Percentiles rank a stretch among this genome's conserved stretches.
phyloP scores from a whole-genome alignment of 176 grass and related monocot species.

The Eremochloa ophiuroides region DNA sequence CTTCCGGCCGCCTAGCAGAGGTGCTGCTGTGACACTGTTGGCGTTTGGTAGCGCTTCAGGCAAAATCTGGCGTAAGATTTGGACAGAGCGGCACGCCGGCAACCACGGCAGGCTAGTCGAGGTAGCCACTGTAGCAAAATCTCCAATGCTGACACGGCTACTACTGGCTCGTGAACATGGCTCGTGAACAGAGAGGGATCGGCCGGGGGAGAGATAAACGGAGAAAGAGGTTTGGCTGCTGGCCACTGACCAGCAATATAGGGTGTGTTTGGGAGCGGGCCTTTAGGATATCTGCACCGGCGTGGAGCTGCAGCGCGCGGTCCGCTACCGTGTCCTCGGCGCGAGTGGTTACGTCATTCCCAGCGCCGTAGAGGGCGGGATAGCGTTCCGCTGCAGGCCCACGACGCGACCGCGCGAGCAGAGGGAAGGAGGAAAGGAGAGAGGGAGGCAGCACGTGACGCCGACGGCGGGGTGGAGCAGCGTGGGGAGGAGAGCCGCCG shows the following conservation, averaged over 20 bases:
- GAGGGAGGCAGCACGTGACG: too few relatives aligned
- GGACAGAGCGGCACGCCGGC: not conserved
- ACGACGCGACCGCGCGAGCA: too few relatives aligned
- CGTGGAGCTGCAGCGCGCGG: too few relatives aligned
- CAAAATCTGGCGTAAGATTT: slow-evolving; percentile 29
- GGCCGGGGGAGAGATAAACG: not conserved
- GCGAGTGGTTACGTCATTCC: too few relatives aligned
- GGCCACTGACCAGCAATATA: not conserved
- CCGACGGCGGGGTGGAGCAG: too few relatives aligned
- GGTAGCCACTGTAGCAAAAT: not conserved
- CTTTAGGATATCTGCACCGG: too few relatives aligned
- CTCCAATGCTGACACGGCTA: not conserved
- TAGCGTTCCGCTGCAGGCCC: too few relatives aligned
- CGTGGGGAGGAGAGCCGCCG: too few relatives aligned
- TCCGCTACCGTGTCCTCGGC: too few relatives aligned
- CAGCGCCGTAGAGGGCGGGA: too few relatives aligned
- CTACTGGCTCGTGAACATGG: not conserved
- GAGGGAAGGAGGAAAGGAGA: too few relatives aligned
- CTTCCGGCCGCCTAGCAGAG: not conserved
- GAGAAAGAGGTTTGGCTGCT: slow-evolving; percentile 14
- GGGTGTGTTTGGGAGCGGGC: too few relatives aligned
- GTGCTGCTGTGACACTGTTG: not conserved
- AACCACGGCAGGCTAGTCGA: not conserved
- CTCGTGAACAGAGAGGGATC: not conserved
- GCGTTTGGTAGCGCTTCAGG: not conserved